Percentiles rank a stretch among this genome's conserved stretches.
phyloP scores from a whole-genome alignment of 768 basidiomycete species.

The Tulasnella sp. region DNA sequence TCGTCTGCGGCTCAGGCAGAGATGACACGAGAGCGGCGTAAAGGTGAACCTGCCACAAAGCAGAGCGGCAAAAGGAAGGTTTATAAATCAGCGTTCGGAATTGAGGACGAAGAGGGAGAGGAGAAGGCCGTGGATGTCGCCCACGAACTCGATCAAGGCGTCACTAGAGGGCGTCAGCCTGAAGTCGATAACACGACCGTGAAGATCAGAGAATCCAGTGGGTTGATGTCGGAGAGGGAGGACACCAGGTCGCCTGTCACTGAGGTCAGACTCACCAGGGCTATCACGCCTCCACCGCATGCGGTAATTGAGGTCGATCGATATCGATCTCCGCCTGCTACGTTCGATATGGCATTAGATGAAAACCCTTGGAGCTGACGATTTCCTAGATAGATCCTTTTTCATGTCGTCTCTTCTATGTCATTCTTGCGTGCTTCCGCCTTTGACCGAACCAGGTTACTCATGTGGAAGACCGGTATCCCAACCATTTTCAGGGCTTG shows the following conservation, averaged over 20 bases:
- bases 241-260: conserved; percentile 22
- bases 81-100: conserved; percentile 35
- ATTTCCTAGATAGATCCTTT: no score
- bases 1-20: conserved; percentile 43
- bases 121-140: conserved; percentile 37
- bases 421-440: no score
- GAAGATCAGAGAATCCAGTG: neutral
- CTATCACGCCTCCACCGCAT: conserved; percentile 39
- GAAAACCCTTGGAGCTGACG: conserved; percentile 53
- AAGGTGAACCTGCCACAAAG: conserved; percentile 44
- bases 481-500: no score
- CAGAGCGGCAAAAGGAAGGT: conserved; percentile 39
- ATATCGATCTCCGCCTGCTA: conserved; percentile 30
- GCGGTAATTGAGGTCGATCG: conserved; percentile 28
- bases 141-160: conserved; percentile 22
- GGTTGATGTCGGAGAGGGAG: neutral
- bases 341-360: conserved; percentile 22
- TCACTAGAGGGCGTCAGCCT: conserved; percentile 50
- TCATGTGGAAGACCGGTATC: no score
- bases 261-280: conserved; percentile 28
- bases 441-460: no score
- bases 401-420: no score
- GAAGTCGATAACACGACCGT: conserved; percentile 35
- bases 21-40: conserved; percentile 42
- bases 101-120: conserved; percentile 27